Percentiles rank a stretch among this genome's conserved stretches.
Conservation (phyloP, 2,329 filamentous ascomycete species). For the Alternaria brassicae region DNA sequence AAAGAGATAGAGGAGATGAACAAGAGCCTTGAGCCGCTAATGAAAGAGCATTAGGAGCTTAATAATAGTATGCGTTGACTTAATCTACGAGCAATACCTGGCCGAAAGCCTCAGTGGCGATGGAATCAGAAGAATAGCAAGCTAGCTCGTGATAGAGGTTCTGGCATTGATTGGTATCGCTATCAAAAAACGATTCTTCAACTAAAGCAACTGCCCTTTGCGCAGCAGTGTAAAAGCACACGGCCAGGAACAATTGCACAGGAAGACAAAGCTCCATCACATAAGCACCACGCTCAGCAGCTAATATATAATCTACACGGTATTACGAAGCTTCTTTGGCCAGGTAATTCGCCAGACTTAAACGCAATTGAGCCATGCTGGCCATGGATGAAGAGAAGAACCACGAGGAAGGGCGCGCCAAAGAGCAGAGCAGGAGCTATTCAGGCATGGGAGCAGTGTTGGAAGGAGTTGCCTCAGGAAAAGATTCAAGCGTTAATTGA, state of each 20-base stretch:
- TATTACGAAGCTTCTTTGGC: conserved; percentile 10
- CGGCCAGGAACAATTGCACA: conserved; percentile 11
- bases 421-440: not conserved
- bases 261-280: conserved; percentile 21
- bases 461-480: no score
- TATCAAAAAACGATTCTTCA: conserved; percentile 11
- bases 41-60: no score
- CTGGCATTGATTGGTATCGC: conserved; percentile 12
- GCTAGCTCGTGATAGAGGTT: conserved; percentile 9
- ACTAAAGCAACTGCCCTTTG: conserved; percentile 19
- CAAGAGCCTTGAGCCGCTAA: no score
- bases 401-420: conserved; percentile 14
- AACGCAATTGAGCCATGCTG: conserved; percentile 18
- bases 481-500: no score
- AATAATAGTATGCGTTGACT: no score
- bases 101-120: conserved; percentile 7
- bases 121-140: conserved; percentile 15
- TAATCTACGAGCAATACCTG: not conserved
- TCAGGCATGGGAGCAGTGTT: no score
- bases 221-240: conserved; percentile 12
- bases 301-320: no score
- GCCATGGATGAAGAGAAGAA: conserved; percentile 19
- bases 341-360: conserved; percentile 17
- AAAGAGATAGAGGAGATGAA: no score
- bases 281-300: conserved; percentile 6